phyloP scores from a whole-genome alignment of 768 basidiomycete genomes.

The Pisolithus sp. region DNA sequence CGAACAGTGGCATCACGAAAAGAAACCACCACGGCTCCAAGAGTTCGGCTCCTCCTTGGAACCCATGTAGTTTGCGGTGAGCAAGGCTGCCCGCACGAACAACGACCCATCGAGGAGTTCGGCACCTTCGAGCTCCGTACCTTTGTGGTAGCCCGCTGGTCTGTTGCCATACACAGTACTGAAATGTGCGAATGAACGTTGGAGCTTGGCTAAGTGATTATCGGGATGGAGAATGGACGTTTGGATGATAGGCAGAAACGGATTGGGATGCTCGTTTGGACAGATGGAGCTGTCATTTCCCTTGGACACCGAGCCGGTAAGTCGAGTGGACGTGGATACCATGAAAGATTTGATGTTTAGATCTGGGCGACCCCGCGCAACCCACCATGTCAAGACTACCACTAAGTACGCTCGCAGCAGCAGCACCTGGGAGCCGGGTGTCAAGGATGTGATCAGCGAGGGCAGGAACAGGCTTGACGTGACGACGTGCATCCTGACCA shows the following conservation, averaged over 20 bases:
- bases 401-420: constrained; percentile 26
- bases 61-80: constrained; percentile 29
- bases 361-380: constrained; percentile 22
- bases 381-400: constrained; percentile 22
- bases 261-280: constrained; percentile 16
- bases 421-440: constrained; percentile 13
- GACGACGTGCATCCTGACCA: constrained; percentile 23
- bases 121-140: constrained; percentile 25
- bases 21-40: constrained; percentile 11
- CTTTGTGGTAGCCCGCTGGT: constrained; percentile 20
- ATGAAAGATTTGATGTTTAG: constrained; percentile 28
- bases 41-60: constrained; percentile 34
- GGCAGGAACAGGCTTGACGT: constrained; percentile 25
- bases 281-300: no score
- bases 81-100: constrained; percentile 25
- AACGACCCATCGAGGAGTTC: constrained; percentile 31
- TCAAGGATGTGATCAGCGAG: constrained; percentile 14
- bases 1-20: not conserved
- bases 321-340: constrained; percentile 19
- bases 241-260: constrained; percentile 37
- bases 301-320: no score
- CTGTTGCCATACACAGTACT: constrained; percentile 26
- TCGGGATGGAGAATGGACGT: constrained; percentile 29
- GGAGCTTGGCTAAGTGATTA: constrained; percentile 30
- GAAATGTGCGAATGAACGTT: constrained; percentile 31